Percentiles rank a stretch among this genome's conserved stretches.
Conservation (phyloP, 1,284 basidiomycete genomes). For the Hypsizygus ulmarius region DNA sequence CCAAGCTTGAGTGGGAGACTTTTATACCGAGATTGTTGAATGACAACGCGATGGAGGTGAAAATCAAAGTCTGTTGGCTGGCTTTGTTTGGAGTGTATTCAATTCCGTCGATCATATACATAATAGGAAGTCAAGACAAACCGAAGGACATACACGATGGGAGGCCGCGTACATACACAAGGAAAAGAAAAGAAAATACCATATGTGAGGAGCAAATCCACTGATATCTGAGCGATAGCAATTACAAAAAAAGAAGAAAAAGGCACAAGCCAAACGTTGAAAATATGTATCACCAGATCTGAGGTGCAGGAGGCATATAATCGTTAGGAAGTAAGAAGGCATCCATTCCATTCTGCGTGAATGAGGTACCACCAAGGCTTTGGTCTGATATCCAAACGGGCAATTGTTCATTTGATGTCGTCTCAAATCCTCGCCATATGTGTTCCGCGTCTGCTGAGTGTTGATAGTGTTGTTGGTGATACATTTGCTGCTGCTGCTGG, state of each 20-base stretch:
- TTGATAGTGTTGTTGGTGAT: conserved; percentile 27
- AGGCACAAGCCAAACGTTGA: conserved; percentile 5
- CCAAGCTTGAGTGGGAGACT: too few relatives aligned
- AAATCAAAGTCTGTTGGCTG: too few relatives aligned
- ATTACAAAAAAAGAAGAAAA: neutral
- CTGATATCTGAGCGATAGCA: neutral
- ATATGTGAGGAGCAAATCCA: too few relatives aligned
- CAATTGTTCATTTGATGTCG: conserved; percentile 66
- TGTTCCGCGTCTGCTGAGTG: conserved; percentile 59
- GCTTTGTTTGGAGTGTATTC: too few relatives aligned
- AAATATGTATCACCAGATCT: conserved; percentile 60
- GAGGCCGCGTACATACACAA: too few relatives aligned
- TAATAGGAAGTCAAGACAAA: too few relatives aligned
- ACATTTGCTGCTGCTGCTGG: conserved; percentile 23
- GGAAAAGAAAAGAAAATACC: too few relatives aligned
- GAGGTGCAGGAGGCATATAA: conserved; percentile 64
- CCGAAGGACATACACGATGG: too few relatives aligned
- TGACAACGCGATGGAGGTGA: too few relatives aligned
- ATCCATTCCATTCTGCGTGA: conserved; percentile 78
- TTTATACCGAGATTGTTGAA: too few relatives aligned
- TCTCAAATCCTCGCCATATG: conserved; percentile 73
- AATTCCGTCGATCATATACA: too few relatives aligned
- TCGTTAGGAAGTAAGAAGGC: conserved; percentile 76
- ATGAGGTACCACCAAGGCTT: conserved; percentile 68
- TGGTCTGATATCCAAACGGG: conserved; percentile 83